Base-by-base conservation (phyloP, 345 rosid genomes). In the rapeseed (Brassica napus) region DNA sequence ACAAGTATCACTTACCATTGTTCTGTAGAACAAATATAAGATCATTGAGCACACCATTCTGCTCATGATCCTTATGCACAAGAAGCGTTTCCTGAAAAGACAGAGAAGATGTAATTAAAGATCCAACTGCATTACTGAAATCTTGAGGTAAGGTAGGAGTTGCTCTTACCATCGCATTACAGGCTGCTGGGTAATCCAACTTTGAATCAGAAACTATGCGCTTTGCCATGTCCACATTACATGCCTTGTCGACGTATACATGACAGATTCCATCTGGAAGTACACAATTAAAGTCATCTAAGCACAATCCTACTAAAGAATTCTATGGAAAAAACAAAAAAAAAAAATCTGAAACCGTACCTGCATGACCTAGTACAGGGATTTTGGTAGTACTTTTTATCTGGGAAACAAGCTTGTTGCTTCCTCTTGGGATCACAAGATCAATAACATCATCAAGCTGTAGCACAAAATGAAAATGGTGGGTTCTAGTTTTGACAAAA, bases 401-500 rank as follows among this genome's bases (percentile, higher is more conserved):
- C 82, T 90, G 88, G 74, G 97, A 84, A 83, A 96, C 98, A 79
- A 93, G 97, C 79, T 86, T 89, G 77, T 89, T 93, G 89, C 99
- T 93, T 68, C 99, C 99, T 87, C 99, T 90, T 75, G 99, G 97
- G 84, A 96, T 96, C 81, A 96, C 98, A 63, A 96, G 99, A 84
- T 96, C 98, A 24, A 96, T 93, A 52, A 92, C 97, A 69, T 96
- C 98, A 87, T 96, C 98, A 76, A 93, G 97, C 99, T 96, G 94
- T 73, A 64, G 47, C 63, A 84, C 12, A 83, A 68, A 35, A 77
- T 65, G 57, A 44, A 65, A 80, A 81, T 23, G 54, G 65, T 57
- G 59, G 59, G 59, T 54, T 5, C 57, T 49, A 49, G 18, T 49
- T 49, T 44, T 16, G 18, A 16, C 57, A 49, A 49, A 49, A 49